phyloP scores from a whole-genome alignment of 441 rosid species.

The Populus hybrid region DNA sequence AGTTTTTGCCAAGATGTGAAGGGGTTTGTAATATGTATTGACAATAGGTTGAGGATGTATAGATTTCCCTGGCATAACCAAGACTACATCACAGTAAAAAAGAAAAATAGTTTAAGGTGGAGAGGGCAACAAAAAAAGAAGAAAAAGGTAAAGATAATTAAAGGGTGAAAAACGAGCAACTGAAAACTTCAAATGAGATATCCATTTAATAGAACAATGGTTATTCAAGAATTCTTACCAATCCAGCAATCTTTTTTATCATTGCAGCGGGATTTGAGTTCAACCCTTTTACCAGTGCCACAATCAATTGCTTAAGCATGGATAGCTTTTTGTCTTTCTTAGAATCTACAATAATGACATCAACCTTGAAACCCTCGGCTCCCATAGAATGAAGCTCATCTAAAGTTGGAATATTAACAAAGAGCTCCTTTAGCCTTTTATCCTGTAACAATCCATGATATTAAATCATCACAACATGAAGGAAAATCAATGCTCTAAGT shows the following conservation, averaged over 20 bases:
- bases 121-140: not conserved
- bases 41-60: not conserved
- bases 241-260: conserved; percentile 91
- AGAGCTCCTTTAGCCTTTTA: conserved; percentile 77
- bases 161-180: not conserved
- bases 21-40: not conserved
- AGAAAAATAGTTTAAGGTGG: not conserved
- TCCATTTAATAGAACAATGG: conserved; percentile 13
- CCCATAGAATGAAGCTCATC: conserved; percentile 85
- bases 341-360: conserved; percentile 83
- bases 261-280: conserved; percentile 85
- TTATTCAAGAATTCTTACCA: conserved; percentile 52
- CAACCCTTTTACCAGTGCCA: conserved; percentile 76
- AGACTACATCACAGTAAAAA: not conserved
- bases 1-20: not conserved
- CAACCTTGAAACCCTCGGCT: conserved; percentile 75
- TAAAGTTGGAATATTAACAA: conserved; percentile 72
- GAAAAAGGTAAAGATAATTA: not conserved
- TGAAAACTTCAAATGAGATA: not conserved
- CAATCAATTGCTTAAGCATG: conserved; percentile 85
- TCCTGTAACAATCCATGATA: conserved; percentile 48
- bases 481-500: not conserved
- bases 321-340: conserved; percentile 87
- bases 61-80: not conserved
- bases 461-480: conserved; percentile 13